These are phyloP conservation scores for Rhodomyrtus tomentosa DNA, from an alignment of 345 rosid genomes.

Conservation along the genomic window DNA sequence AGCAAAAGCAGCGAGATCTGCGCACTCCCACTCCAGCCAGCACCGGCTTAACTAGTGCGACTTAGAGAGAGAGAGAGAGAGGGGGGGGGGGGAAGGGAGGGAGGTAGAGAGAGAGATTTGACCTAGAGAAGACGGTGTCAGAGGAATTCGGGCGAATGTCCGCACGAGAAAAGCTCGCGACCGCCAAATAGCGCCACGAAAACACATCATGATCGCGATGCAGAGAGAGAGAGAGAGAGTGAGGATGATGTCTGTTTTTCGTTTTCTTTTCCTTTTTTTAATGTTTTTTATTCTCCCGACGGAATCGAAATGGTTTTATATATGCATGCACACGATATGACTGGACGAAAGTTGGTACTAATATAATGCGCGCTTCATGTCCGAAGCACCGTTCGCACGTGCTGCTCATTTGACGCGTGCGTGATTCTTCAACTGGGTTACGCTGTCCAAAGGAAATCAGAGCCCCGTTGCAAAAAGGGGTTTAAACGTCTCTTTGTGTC, in stretches of 20 bases:
- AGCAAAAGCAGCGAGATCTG: not conserved
- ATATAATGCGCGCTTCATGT: not conserved
- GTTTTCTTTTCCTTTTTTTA: not conserved
- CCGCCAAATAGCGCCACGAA: constrained; percentile 23
- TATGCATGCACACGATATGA: not conserved
- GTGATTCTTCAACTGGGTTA: not conserved
- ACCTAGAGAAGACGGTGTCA: not conserved
- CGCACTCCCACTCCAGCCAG: not conserved
- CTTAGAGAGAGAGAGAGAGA: not conserved
- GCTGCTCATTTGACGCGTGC: not conserved
- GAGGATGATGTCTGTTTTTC: not conserved
- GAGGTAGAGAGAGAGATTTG: not conserved
- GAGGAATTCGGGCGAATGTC: constrained; percentile 24
- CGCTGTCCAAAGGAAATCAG: too few relatives aligned
- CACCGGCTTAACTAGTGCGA: not conserved
- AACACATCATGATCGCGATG: not conserved
- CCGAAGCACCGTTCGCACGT: not conserved
- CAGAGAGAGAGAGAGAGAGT: not conserved
- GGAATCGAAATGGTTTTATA: not conserved
- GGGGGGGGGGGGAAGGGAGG: not conserved
- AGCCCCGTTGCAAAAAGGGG: too few relatives aligned
- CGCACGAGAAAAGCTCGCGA: constrained; percentile 17
- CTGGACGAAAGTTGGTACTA: not conserved
- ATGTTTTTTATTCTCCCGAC: not conserved
- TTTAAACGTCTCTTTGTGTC: too few relatives aligned